A percentile compares a stretch with the other conserved stretches of the same genome.
Evolutionary conservation across 2,329 filamentous ascomycete genomes (phyloP).

Genomic region (Fusarium sp.): DNA sequence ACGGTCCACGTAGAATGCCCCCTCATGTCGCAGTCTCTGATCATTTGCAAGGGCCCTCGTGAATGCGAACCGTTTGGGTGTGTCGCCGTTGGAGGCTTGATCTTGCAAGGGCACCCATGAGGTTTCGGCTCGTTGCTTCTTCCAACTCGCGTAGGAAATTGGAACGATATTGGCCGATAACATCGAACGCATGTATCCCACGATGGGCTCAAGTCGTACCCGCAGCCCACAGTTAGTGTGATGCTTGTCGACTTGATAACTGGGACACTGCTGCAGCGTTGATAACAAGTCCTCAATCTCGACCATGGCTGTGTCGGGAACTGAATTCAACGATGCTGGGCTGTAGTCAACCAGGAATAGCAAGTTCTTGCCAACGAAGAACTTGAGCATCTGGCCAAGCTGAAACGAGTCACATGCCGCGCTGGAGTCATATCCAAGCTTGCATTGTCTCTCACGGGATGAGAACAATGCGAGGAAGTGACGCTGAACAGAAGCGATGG

Average conservation of each 20-base stretch:
- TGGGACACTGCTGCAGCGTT: conserved; percentile 72
- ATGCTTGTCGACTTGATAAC: conserved; percentile 79
- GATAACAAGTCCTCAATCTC: conserved; percentile 71
- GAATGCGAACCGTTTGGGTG: conserved; percentile 55
- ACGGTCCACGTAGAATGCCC: conserved; percentile 60
- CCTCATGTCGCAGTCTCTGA: conserved; percentile 60
- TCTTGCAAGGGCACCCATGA: conserved; percentile 53
- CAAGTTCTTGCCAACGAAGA: conserved; percentile 71
- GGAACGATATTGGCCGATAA: conserved; percentile 59
- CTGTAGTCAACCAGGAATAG: conserved; percentile 69
- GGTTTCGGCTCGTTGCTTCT: conserved; percentile 49
- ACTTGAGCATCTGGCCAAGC: conserved; percentile 80
- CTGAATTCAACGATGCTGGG: conserved; percentile 55
- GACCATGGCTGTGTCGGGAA: conserved; percentile 64
- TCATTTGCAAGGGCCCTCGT: conserved; percentile 62
- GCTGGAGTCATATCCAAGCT: conserved; percentile 78
- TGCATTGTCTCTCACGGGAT: conserved; percentile 75
- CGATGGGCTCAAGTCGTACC: conserved; percentile 70
- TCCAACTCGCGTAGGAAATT: conserved; percentile 60
- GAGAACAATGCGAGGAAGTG: conserved; percentile 76
- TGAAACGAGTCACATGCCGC: conserved; percentile 81
- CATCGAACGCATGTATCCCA: conserved; percentile 72
- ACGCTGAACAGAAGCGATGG: conserved; percentile 74
- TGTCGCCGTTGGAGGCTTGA: conserved; percentile 25
- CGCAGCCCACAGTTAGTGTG: conserved; percentile 79